These are phyloP conservation scores for Mucor mucedo DNA, from an alignment of 371 early-diverging fungal species.

Conservation along the genomic window DNA sequence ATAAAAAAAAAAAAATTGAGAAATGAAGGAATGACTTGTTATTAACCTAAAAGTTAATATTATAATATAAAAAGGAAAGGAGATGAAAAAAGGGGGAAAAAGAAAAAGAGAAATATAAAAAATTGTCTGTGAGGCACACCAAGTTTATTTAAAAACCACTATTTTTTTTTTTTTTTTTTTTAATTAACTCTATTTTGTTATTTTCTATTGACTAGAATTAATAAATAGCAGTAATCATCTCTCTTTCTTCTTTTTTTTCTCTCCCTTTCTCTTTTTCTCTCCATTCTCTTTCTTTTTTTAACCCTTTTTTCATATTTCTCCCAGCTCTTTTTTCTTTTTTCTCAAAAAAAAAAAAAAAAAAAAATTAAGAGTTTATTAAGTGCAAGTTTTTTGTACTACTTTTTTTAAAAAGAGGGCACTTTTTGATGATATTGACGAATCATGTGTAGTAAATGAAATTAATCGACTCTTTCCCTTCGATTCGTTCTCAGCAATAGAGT, in stretches of 20 bases:
- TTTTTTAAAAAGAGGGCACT: too few relatives aligned
- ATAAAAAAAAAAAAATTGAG: slow-evolving; percentile 8
- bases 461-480: too few relatives aligned
- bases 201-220: neutral
- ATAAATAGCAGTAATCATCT: neutral
- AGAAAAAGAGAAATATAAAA: slow-evolving; percentile 3
- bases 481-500: too few relatives aligned
- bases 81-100: slow-evolving; percentile 11
- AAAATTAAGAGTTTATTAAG: too few relatives aligned
- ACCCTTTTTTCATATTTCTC: too few relatives aligned
- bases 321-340: too few relatives aligned
- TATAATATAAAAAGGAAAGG: slow-evolving; percentile 6
- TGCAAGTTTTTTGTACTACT: too few relatives aligned
- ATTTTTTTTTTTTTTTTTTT: neutral
- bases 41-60: neutral
- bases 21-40: slow-evolving; percentile 1
- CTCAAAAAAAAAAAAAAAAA: too few relatives aligned
- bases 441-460: too few relatives aligned
- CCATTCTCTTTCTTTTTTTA: neutral
- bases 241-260: neutral
- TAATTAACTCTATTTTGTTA: slow-evolving; percentile 1
- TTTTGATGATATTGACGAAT: too few relatives aligned
- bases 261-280: neutral
- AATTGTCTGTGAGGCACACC: slow-evolving; percentile 4
- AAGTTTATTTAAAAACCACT: slow-evolving; percentile 6